A percentile compares a stretch with the other conserved stretches of the same genome.
phyloP scores from a whole-genome alignment of 2,329 filamentous ascomycete genomes.

The Fusarium albidum region DNA sequence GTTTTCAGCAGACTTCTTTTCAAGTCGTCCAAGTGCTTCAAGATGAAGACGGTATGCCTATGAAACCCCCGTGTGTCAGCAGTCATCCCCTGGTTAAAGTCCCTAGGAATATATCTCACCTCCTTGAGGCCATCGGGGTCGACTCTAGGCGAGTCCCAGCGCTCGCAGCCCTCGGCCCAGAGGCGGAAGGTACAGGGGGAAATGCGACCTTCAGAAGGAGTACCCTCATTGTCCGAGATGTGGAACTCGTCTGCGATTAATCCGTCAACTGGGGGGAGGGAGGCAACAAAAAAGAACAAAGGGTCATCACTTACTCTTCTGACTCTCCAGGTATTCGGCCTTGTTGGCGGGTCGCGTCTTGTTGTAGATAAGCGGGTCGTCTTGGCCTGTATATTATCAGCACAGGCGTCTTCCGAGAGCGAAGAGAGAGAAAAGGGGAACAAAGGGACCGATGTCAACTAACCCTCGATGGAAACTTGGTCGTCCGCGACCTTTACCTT shows the following conservation, averaged over 20 bases:
- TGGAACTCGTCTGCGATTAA: slow-evolving; percentile 8
- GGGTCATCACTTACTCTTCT: not conserved
- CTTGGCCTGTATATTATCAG: not conserved
- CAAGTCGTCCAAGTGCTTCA: not conserved
- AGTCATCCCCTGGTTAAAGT: not conserved
- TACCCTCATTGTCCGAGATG: slow-evolving; percentile 52
- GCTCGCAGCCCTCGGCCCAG: slow-evolving; percentile 47
- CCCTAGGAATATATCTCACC: not conserved
- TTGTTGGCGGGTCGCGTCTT: not conserved
- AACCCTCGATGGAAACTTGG: slow-evolving; percentile 4
- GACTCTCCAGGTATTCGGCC: not conserved
- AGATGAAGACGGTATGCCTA: not conserved
- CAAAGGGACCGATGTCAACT: too few relatives aligned
- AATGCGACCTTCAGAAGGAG: slow-evolving; percentile 46
- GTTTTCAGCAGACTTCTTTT: not conserved
- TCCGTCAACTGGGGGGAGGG: not conserved
- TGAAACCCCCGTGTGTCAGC: not conserved
- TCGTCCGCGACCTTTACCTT: not conserved
- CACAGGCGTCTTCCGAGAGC: not conserved
- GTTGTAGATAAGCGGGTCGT: not conserved
- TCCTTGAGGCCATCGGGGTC: slow-evolving; percentile 13
- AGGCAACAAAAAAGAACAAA: not conserved
- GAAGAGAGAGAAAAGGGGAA: too few relatives aligned
- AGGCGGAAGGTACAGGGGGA: slow-evolving; percentile 52
- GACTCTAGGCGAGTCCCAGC: slow-evolving; percentile 36